These are phyloP conservation scores for Lachnellula arida DNA, from an alignment of 2,329 filamentous ascomycete species.

Conservation along the genomic window DNA sequence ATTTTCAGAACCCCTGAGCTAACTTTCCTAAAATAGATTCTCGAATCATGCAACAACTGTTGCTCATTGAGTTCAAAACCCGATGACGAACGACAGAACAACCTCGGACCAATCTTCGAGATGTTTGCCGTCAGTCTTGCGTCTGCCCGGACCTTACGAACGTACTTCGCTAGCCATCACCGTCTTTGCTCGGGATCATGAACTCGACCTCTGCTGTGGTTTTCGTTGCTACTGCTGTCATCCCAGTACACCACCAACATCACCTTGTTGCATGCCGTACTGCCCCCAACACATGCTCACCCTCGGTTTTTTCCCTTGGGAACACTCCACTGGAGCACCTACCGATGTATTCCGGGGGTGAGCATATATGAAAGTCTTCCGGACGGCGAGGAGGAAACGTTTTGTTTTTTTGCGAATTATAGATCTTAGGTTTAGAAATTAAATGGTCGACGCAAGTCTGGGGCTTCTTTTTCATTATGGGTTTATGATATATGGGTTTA, in stretches of 20 bases:
- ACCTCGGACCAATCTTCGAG: background rate
- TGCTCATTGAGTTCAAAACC: background rate
- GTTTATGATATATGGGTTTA: background rate
- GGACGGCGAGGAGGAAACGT: background rate
- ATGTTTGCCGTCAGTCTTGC: background rate
- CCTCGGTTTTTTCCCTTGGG: background rate
- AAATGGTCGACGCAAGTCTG: background rate
- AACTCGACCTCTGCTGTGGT: conserved; percentile 1
- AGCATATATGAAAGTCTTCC: background rate
- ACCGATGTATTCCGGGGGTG: background rate
- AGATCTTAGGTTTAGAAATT: background rate
- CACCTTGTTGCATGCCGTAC: background rate
- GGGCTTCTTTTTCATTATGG: background rate
- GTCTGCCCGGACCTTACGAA: background rate
- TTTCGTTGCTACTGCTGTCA: background rate
- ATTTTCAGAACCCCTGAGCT: background rate
- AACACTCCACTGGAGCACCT: background rate
- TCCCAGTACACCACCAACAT: background rate
- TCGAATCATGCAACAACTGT: background rate
- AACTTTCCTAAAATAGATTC: background rate
- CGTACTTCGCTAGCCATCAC: background rate
- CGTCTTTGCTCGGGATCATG: conserved; percentile 10
- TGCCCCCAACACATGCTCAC: background rate
- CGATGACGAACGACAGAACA: conserved; percentile 3
- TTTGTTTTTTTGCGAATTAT: background rate